These are phyloP conservation scores for Dactylonectria macrodidyma DNA, from an alignment of 2,329 filamentous ascomycete species.

Conservation along the genomic window DNA sequence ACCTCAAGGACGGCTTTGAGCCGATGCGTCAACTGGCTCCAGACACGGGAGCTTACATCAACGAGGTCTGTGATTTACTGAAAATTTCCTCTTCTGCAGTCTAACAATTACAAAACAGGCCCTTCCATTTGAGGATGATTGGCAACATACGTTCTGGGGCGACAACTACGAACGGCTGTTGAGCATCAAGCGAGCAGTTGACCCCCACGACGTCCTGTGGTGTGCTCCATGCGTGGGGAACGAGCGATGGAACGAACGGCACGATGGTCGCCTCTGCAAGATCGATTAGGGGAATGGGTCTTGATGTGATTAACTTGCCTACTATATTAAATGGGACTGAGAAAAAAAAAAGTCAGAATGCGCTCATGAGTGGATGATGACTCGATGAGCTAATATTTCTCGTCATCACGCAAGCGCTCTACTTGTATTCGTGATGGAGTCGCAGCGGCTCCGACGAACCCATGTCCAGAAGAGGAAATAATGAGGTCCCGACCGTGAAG, in stretches of 20 bases:
- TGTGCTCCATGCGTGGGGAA: slow-evolving; percentile 59
- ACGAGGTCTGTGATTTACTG: no score
- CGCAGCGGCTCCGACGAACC: not conserved
- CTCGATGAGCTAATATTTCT: not conserved
- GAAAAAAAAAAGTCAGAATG: not conserved
- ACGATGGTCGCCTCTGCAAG: not conserved
- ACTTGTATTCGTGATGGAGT: slow-evolving; percentile 17
- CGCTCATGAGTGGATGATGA: not conserved
- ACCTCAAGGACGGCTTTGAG: no score
- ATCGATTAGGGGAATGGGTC: no score
- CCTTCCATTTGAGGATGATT: slow-evolving; percentile 32
- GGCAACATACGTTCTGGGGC: slow-evolving; percentile 54
- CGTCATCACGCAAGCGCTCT: slow-evolving; percentile 25
- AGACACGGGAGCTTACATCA: no score
- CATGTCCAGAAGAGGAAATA: not conserved
- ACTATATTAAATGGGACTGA: no score
- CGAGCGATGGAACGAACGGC: slow-evolving; percentile 48
- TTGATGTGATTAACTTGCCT: no score
- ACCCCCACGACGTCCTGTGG: slow-evolving; percentile 60
- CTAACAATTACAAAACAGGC: no score
- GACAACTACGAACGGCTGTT: slow-evolving; percentile 57
- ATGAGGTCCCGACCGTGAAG: no score
- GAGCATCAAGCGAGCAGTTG: slow-evolving; percentile 56
- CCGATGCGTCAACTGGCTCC: no score
- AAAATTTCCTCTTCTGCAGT: no score